Conservation (phyloP, 192 early-diverging fungal genomes). For the Kickxella alabastrina region DNA sequence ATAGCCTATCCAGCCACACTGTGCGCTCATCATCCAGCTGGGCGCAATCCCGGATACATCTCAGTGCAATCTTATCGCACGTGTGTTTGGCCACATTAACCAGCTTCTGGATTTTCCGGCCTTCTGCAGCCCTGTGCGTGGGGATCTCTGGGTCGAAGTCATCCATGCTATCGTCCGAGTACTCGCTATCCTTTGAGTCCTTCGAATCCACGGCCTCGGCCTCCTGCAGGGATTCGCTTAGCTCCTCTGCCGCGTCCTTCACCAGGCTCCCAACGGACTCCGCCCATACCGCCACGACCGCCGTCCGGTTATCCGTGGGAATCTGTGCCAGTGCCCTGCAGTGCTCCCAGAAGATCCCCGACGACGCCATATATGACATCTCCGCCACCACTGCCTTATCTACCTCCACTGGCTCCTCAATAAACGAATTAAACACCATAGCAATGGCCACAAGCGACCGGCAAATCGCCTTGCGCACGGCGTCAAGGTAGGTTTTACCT, state of each 20-base stretch:
- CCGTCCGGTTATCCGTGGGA: slow-evolving; percentile 33
- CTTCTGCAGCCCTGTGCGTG: slow-evolving; percentile 24
- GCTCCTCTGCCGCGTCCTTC: slow-evolving; percentile 40
- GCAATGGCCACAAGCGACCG: slow-evolving; percentile 26
- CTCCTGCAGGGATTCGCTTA: slow-evolving; percentile 18
- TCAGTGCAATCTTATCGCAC: slow-evolving; percentile 40
- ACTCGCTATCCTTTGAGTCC: background rate
- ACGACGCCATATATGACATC: slow-evolving; percentile 21
- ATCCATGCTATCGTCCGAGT: slow-evolving; percentile 36
- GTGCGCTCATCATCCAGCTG: slow-evolving; percentile 30
- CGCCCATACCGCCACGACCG: slow-evolving; percentile 21
- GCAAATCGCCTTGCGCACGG: slow-evolving; percentile 30
- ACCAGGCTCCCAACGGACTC: slow-evolving; percentile 17
- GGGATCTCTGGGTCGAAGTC: slow-evolving; percentile 42
- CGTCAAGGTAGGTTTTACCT: slow-evolving; percentile 28
- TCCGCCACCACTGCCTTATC: slow-evolving; percentile 18
- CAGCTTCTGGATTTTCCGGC: slow-evolving; percentile 22
- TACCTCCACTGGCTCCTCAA: slow-evolving; percentile 29
- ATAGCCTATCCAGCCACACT: slow-evolving; percentile 43
- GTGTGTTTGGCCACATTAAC: slow-evolving; percentile 20
- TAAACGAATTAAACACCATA: slow-evolving; percentile 38
- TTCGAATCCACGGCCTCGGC: background rate
- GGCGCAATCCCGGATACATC: slow-evolving; percentile 46
- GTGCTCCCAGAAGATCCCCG: slow-evolving; percentile 50
- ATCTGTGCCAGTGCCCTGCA: slow-evolving; percentile 42